Evolutionary conservation across 352 stramenopile species (phyloP), one percentile per base, ranked within the genome.

Genomic region (Globisporangium solare): DNA sequence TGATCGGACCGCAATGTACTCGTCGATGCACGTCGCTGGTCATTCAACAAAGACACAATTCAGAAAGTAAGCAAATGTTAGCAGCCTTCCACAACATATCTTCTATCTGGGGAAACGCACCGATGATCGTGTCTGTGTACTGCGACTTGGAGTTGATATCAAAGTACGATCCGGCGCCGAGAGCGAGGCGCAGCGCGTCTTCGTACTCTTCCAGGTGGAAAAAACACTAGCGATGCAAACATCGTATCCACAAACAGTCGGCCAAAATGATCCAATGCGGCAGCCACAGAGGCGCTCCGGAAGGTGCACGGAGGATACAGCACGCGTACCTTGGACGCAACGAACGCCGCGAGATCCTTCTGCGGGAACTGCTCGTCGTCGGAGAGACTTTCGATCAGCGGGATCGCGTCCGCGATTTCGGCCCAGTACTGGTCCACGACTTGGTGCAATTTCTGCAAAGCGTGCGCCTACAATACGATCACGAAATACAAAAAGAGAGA

Each of bases 161-260:
- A 70, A 99, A 99, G 71, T 98, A 96, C 50, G 90, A 82, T 20
- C 96, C 97, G 13, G 95, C 92, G 14, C 94, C 92, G 7, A 99
- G 83, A 24, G 97, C 97, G 27, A 99, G 74, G 27, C 95, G 86
- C 51, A 98, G 73, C 22, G 94, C 90, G 62, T 98, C 90, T 60
- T 94, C 82, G 49, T 99, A 98, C 74, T 99, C 97, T 64, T 99
- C 96, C 42, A 99, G 71, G 70, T 99, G 97, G 68, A 99, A 99
- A 61, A 99, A 99, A 60, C 97, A 97, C 76, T 93, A 37, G 7
- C 31, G 31, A 58, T 2, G 43, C 43, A 61, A 20, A 56, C n/a
- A 56, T 3, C 4, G 7, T 15, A 43, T 43, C n/a, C n/a, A n/a
- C 12, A n/a, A n/a, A 7, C 5, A 11, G 58, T 43, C 47, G 43